Evolutionary conservation across 169 alveolate species (phyloP).

Genomic region (Eimeria brunetti): DNA sequence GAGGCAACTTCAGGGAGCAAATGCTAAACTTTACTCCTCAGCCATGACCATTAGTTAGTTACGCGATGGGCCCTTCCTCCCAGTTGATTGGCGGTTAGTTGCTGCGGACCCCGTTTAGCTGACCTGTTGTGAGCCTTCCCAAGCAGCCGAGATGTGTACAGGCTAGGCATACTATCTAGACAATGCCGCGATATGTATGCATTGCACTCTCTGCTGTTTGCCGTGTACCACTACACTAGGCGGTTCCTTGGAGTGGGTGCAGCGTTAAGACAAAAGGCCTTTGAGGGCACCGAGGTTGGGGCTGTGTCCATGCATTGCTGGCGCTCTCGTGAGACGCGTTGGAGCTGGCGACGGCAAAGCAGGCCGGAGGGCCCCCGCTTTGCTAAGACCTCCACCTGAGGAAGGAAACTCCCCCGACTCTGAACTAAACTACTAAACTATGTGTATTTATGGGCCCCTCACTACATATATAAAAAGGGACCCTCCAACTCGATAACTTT

Average conservation of each 20-base stretch:
- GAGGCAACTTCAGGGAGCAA: background rate
- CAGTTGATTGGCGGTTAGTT: background rate
- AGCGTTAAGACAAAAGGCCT: background rate
- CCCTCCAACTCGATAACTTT: background rate
- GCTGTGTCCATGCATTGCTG: background rate
- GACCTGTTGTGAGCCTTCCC: background rate
- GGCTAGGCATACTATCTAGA: background rate
- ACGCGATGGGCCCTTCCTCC: background rate
- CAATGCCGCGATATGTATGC: background rate
- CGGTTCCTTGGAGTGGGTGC: background rate
- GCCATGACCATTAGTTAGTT: background rate
- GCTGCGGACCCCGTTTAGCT: background rate
- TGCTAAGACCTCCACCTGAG: background rate
- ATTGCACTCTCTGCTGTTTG: too few species aligned
- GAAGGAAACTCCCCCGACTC: background rate
- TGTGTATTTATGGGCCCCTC: background rate
- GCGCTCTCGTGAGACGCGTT: background rate
- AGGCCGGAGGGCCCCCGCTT: background rate
- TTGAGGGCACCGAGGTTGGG: background rate
- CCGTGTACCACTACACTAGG: background rate
- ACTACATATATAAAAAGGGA: background rate
- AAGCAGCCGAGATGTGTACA: background rate
- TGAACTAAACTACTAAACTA: background rate
- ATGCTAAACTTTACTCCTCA: background rate
- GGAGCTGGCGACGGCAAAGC: background rate